A percentile compares a stretch with the other conserved stretches of the same genome.
phyloP scores from a whole-genome alignment of 768 basidiomycete genomes.

The Trametes cubensis region DNA sequence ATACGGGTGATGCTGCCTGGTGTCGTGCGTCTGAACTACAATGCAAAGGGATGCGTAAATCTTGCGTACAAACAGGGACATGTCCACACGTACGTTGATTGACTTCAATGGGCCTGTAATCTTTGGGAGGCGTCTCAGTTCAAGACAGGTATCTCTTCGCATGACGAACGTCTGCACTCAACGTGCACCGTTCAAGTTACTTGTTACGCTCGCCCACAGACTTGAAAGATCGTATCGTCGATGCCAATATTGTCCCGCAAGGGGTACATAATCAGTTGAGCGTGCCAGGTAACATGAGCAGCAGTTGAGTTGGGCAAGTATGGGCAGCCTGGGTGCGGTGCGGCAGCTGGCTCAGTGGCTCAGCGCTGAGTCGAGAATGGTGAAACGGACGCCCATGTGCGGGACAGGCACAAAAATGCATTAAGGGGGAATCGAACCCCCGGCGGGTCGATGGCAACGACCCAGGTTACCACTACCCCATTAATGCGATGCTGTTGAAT shows the following conservation, averaged over 20 bases:
- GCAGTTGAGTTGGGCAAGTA: too few species aligned
- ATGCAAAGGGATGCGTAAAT: background rate
- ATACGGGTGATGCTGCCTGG: constrained; percentile 37
- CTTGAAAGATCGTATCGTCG: too few species aligned
- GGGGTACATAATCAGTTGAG: too few species aligned
- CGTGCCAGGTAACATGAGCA: too few species aligned
- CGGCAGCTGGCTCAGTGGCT: too few species aligned
- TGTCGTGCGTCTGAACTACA: constrained; percentile 45
- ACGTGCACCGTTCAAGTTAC: too few species aligned
- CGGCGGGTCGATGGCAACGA: constrained; percentile 69
- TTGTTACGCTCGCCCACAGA: too few species aligned
- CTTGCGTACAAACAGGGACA: background rate
- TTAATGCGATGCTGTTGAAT: constrained; percentile 34
- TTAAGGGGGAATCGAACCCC: constrained; percentile 89
- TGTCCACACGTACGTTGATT: constrained; percentile 37
- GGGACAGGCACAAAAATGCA: constrained; percentile 43
- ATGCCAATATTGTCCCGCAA: too few species aligned
- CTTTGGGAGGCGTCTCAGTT: constrained; percentile 20
- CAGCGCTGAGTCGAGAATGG: too few species aligned
- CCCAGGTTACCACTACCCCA: constrained; percentile 43
- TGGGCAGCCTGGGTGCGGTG: too few species aligned
- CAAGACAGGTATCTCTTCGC: background rate
- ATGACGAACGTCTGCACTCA: background rate
- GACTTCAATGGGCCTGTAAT: constrained; percentile 29
- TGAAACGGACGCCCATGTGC: too few species aligned